Base-by-base conservation (phyloP, 2,329 filamentous ascomycete genomes). In the Grosmannia clavigera region DNA sequence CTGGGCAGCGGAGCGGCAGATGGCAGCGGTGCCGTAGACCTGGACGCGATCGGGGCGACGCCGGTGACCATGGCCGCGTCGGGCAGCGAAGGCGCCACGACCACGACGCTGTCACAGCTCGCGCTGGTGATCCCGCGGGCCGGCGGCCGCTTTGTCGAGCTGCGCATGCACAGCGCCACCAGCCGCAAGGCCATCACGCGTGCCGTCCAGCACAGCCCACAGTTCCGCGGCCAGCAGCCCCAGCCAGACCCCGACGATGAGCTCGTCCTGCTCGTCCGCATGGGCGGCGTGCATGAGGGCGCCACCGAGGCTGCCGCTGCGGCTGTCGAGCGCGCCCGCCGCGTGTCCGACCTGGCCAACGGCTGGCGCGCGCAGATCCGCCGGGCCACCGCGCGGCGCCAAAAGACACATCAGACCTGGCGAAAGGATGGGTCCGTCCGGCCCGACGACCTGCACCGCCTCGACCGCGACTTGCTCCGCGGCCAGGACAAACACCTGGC, bases 221-320 rank as follows among this genome's bases (percentile, higher is more conserved):
- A 63, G 19, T 67, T 67, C 63, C 60, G 43, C n/a, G 65, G 65
- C 52, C 65, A 67, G 65, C 65, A 67, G 65, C 65, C 64, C 55
- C 81, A 83, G 75, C 73, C 73, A 25, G 75, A 75, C 68, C 73
- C 78, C 54, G 81, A 83, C 68, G 83, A 83, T 70, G 79, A 81
- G 70, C 76, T 83, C 27, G 81, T 83, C 73, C 76, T 84, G 61
- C 66, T 79, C 33, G 73, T 84, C 62, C 75, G 75, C 66, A 70
- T 82, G 59, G 80, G 83, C n/a, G 10, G 12, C 19, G 5, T 22
- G 10, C 14, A n/a, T 3, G 35, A 43, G 9, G 54, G 33, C 64
- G 74, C 71, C 59, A 80, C 81, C 33, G 40, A 38, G 12, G 12
- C 14, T 3, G 51, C 33, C 29, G 80, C 81, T 29, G 48, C 25